Evolutionary conservation across 2,329 filamentous ascomycete species (phyloP).

Genomic region (Cordyceps pruinosa): DNA sequence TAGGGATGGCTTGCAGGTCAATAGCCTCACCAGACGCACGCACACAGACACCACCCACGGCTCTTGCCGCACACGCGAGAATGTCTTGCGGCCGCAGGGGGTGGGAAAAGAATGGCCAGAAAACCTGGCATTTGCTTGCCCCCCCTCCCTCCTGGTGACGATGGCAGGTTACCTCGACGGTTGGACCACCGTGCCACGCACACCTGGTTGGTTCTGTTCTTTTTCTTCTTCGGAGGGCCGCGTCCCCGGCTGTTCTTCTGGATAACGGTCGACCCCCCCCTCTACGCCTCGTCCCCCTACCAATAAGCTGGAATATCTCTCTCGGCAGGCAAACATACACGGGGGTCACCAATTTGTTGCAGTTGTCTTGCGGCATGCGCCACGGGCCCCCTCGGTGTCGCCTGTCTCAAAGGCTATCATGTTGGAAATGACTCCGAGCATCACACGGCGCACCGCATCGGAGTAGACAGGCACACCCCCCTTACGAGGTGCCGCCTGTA

Average conservation of each 20-base stretch:
- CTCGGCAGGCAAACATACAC: too few species aligned
- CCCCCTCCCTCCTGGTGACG: background rate
- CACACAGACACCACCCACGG: background rate
- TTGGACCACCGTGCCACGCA: background rate
- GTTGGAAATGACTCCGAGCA: background rate
- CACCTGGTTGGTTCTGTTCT: background rate
- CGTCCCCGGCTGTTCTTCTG: background rate
- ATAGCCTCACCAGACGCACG: background rate
- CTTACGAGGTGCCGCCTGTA: too few species aligned
- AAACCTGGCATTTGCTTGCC: background rate
- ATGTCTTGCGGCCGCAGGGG: constrained; percentile 1
- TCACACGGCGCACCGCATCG: background rate
- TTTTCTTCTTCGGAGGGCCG: background rate
- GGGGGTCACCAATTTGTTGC: too few species aligned
- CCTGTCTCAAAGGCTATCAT: too few species aligned
- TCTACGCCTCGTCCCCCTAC: too few species aligned
- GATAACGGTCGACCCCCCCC: too few species aligned
- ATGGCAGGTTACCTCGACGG: background rate
- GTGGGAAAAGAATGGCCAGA: too few species aligned
- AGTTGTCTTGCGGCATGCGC: too few species aligned
- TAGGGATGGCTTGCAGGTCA: background rate
- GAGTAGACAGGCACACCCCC: background rate
- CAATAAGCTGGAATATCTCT: too few species aligned
- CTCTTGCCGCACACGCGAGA: background rate
- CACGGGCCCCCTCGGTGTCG: too few species aligned